These are phyloP conservation scores for Symbiotaphrina buchneri DNA, from an alignment of 495 filamentous ascomycete genomes.

Conservation along the genomic window DNA sequence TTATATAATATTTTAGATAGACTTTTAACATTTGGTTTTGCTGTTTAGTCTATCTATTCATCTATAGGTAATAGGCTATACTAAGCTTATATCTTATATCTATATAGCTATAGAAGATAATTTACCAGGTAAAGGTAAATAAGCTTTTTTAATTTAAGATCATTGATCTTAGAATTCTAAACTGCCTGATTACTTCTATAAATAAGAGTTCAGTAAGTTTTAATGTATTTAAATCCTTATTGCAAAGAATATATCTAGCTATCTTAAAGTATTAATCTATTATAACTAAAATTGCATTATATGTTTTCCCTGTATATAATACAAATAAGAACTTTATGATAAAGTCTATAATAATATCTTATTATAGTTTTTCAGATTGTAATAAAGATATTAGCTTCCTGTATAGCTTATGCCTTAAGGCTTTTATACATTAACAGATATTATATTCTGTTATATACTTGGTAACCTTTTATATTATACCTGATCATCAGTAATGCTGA, in stretches of 20 bases:
- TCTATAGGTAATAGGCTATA: conserved; percentile 5
- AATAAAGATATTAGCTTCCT: conserved; percentile 4
- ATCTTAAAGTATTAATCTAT: conserved; percentile 6
- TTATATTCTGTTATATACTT: conserved; percentile 1
- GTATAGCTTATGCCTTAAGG: conserved; percentile 4
- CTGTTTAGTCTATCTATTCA: conserved; percentile 6
- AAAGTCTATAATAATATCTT: conserved; percentile 7
- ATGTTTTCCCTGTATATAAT: neutral
- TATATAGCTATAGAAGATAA: neutral
- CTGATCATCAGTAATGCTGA: conserved; percentile 5
- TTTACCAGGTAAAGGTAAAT: conserved; percentile 7
- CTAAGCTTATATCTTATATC: neutral
- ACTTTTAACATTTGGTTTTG: conserved; percentile 4
- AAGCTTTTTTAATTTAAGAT: conserved; percentile 2
- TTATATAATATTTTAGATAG: conserved; percentile 3
- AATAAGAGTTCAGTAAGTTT: conserved; percentile 3
- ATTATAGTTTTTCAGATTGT: neutral
- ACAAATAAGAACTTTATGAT: conserved; percentile 5
- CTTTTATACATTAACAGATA: conserved; percentile 3
- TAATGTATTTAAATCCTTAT: neutral
- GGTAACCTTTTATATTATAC: conserved; percentile 1
- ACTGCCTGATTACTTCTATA: neutral
- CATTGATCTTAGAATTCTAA: neutral
- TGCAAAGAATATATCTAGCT: conserved; percentile 2
- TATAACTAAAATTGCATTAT: conserved; percentile 7